phyloP scores from a whole-genome alignment of 768 basidiomycete species.

The Rossbeevera mucosa region DNA sequence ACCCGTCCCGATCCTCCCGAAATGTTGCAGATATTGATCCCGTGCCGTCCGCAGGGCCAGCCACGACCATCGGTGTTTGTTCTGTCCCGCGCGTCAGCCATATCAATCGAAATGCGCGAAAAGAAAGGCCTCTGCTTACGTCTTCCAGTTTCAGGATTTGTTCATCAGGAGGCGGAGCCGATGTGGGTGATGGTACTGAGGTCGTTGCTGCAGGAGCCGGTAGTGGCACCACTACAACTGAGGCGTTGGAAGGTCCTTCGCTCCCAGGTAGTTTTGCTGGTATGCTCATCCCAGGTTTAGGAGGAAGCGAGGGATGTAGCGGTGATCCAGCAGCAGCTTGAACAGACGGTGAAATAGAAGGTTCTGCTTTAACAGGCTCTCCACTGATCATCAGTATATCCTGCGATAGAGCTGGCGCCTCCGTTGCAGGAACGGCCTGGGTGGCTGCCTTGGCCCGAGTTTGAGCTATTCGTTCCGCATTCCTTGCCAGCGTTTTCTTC shows the following conservation, averaged over 20 bases:
- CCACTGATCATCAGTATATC: conserved; percentile 8
- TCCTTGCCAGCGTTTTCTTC: conserved; percentile 37
- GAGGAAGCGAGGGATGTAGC: conserved; percentile 67
- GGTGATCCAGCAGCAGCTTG: conserved; percentile 34
- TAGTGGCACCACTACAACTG: conserved; percentile 8
- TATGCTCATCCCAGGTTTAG: conserved; percentile 53
- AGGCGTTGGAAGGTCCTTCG: conserved; percentile 28
- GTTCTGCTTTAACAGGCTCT: conserved; percentile 23
- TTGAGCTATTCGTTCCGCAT: conserved; percentile 35
- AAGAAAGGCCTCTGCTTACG: conserved; percentile 32
- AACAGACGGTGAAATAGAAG: not conserved
- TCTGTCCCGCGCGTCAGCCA: conserved; percentile 40
- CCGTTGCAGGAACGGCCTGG: conserved; percentile 18
- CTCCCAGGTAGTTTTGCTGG: conserved; percentile 30
- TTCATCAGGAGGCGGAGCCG: conserved; percentile 38
- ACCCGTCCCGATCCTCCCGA: conserved; percentile 77
- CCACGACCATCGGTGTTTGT: conserved; percentile 77
- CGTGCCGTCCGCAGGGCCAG: conserved; percentile 74
- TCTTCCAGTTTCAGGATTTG: conserved; percentile 60
- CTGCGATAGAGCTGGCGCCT: conserved; percentile 15
- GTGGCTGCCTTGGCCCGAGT: conserved; percentile 41
- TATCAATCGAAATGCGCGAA: not conserved
- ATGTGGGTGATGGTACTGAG: conserved; percentile 12
- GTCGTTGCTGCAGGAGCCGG: conserved; percentile 14
- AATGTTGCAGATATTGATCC: conserved; percentile 67